phyloP scores from a whole-genome alignment of 2,329 filamentous ascomycete genomes.

The Microdochium paspali region DNA sequence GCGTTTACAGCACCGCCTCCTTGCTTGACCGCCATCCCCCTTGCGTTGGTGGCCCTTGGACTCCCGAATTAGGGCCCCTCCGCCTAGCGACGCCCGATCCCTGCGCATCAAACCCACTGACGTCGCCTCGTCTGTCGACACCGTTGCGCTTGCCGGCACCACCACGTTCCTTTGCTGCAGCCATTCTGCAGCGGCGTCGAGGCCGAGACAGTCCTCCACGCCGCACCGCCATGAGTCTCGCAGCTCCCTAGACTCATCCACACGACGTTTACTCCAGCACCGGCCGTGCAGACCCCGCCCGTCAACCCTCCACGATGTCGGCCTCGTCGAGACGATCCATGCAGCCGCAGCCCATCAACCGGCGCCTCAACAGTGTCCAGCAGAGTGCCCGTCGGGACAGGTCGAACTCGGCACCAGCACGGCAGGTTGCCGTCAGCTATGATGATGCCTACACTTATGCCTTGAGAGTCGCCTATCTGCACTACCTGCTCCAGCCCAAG shows the following conservation, averaged over 20 bases:
- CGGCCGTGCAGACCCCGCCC: constrained; percentile 8
- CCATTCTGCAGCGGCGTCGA: background rate
- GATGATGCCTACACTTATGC: constrained; percentile 90
- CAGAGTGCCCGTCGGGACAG: constrained; percentile 30
- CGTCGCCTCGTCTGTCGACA: background rate
- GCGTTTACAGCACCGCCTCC: too few relatives aligned
- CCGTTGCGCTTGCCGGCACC: too few relatives aligned
- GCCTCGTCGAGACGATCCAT: constrained; percentile 38
- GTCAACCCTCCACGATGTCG: constrained; percentile 31
- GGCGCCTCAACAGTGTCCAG: constrained; percentile 33
- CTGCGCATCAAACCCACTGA: background rate
- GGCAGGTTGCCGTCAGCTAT: constrained; percentile 41
- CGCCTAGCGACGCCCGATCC: background rate
- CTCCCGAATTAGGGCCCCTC: too few relatives aligned
- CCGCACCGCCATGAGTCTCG: background rate
- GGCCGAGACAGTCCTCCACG: background rate
- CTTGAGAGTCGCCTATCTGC: constrained; percentile 80
- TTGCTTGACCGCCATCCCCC: too few relatives aligned
- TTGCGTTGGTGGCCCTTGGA: too few relatives aligned
- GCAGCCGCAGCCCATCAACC: constrained; percentile 25
- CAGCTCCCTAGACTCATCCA: background rate
- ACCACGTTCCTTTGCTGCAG: background rate
- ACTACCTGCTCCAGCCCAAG: constrained; percentile 87
- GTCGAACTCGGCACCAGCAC: constrained; percentile 31
- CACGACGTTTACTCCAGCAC: constrained; percentile 9